These are phyloP conservation scores for Euphorbia corollata DNA, from an alignment of 441 rosid genomes.

Conservation along the genomic window DNA sequence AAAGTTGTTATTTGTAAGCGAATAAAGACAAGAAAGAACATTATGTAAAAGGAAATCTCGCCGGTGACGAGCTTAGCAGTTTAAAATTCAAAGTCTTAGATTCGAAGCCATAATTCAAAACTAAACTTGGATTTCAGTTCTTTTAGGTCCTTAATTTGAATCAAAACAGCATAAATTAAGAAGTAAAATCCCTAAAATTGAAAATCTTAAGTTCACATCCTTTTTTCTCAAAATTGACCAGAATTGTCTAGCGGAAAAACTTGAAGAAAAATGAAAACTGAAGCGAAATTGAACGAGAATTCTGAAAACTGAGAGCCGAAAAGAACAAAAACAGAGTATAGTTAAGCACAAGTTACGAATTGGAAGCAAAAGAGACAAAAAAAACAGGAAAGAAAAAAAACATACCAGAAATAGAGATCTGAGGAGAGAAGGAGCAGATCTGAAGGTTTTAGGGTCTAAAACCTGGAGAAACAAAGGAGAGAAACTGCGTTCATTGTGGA, in stretches of 20 bases:
- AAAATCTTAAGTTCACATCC: conserved; percentile 1
- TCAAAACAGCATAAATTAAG: neutral
- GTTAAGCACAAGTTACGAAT: neutral
- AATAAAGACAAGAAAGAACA: conserved; percentile 12
- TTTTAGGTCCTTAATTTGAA: neutral
- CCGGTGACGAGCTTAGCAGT: conserved; percentile 5
- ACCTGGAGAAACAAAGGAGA: conserved; percentile 24
- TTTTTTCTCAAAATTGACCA: too few species aligned
- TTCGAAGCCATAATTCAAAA: neutral
- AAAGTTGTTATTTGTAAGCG: neutral
- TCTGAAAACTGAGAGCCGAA: neutral
- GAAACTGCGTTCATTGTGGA: conserved; percentile 33
- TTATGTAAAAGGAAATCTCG: conserved; percentile 10
- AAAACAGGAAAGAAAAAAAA: conserved; percentile 10
- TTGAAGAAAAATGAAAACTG: neutral
- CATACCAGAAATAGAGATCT: conserved; percentile 37
- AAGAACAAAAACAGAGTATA: neutral
- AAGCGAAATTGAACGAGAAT: conserved; percentile 1
- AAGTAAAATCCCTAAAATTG: neutral
- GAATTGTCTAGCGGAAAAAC: neutral
- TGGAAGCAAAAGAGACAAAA: neutral
- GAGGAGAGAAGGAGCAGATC: conserved; percentile 34
- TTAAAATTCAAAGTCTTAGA: neutral
- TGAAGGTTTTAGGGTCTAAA: conserved; percentile 33
- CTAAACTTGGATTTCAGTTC: neutral